phyloP scores from a whole-genome alignment of 2,329 filamentous ascomycete species.

The Tolypocladium tropicale region DNA sequence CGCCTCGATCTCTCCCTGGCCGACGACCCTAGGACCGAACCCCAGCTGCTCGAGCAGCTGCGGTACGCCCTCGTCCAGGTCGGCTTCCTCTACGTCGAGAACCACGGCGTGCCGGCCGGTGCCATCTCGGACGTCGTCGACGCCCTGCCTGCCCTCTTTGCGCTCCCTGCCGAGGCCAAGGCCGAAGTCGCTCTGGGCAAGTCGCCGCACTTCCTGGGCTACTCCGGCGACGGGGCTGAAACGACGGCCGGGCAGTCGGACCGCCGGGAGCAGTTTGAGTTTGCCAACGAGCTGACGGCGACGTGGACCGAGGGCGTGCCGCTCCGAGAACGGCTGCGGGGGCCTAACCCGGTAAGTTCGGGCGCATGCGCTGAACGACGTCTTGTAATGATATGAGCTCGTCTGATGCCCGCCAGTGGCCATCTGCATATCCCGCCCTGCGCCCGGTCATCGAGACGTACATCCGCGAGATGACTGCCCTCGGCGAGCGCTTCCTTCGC shows the following conservation, averaged over 20 bases:
- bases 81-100: slow-evolving; percentile 42
- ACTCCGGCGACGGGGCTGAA: slow-evolving; percentile 44
- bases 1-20: neutral
- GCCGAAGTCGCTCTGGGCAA: slow-evolving; percentile 32
- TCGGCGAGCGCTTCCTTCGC: slow-evolving; percentile 43
- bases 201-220: slow-evolving; percentile 52
- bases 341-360: slow-evolving; percentile 34
- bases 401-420: neutral
- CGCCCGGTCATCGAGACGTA: slow-evolving; percentile 25
- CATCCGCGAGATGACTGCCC: slow-evolving; percentile 35
- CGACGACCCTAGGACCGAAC: neutral
- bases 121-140: slow-evolving; percentile 26
- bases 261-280: slow-evolving; percentile 48
- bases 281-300: slow-evolving; percentile 41
- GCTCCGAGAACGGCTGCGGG: slow-evolving; percentile 31
- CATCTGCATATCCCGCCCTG: neutral
- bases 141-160: slow-evolving; percentile 13
- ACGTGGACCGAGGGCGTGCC: slow-evolving; percentile 22
- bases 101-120: slow-evolving; percentile 31
- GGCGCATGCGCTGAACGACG: no score
- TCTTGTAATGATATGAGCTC: neutral
- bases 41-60: slow-evolving; percentile 28
- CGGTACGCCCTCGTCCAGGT: slow-evolving; percentile 36
- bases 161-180: slow-evolving; percentile 19
- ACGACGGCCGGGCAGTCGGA: slow-evolving; percentile 42